Evolutionary conservation across 257 asterid genomes (phyloP), one percentile per base, ranked within the genome.

Genomic region (Cruciata laevipes): DNA sequence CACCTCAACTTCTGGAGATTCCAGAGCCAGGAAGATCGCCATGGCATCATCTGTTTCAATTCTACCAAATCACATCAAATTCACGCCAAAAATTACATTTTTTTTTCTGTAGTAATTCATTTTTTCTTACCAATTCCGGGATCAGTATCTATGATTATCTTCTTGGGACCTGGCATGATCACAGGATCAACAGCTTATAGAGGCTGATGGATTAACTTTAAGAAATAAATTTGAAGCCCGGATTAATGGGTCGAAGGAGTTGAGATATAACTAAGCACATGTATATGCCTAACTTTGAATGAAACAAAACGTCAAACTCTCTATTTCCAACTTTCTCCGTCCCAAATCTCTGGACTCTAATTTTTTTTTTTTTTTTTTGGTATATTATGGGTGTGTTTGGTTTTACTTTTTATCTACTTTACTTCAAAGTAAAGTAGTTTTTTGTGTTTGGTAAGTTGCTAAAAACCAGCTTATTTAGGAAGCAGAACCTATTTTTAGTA

Each of bases 1-100:
- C 70, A 93, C 92, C 65, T 93, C 94, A 69, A 90, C 85, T 83
- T 93, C 97, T 69, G 99, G 99, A n/a, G 95, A 93, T 71, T 85
- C 86, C 83, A 93, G 73, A 38, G 99, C 99, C 87, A 93, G 51
- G 68, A 93, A 90, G 24, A 93, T 90, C 42, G 99, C 99, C 99
- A 93, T 93, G 68, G 99, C 99, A 76, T 93, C 99, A 88, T 93
- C 99, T 90, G 83, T 71, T 17, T 58, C 25, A 57, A 49, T n/a
- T 24, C 9, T 5, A 42, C 51, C 51, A 42, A 69, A 58, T 51
- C 16, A 16, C 53, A 40, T 23, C 13, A 30, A 63, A 63, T 17
- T 63, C 60, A 63, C 40, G 30, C 32, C 3, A n/a, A n/a, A 25
- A 23, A n/a, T 24, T 14, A 1, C 18, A 21, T 33, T 3, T 21